Base-by-base conservation (phyloP, 2,329 filamentous ascomycete genomes). In the Xylariaceae sp. region DNA sequence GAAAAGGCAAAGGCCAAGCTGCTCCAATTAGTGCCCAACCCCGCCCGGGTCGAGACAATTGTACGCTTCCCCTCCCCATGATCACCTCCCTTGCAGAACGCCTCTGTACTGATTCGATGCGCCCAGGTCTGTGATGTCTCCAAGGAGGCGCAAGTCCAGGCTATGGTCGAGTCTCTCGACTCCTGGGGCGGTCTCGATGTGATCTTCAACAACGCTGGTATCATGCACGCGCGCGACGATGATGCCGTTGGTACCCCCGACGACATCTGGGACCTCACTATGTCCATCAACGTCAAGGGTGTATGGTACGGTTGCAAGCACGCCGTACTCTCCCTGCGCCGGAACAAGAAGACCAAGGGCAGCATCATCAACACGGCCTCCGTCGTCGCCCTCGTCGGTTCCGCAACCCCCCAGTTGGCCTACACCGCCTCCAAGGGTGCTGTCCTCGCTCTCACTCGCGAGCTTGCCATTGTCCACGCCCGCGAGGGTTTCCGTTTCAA, bases 251-350 rank as follows among this genome's bases (percentile, higher is more conserved):
- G 88, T 73, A 96, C 92, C 1, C 87, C 90, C 54, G 91, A 96
- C 78, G 86, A 85, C 69, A 92, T 97, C 78, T 97, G 92, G 92
- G 91, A 97, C 70, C 78, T 96, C 66, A 97, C 92, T 3, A 91
- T 96, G 63, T 87, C 85, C 73, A 95, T 96, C 80, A 97, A 97
- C 75, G 92, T 96, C 75, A 97, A 97, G 83, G 92, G 92, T 49
- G 92, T 97, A n/a, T 96, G 92, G 92, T 97, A 85, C 74, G 92
- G 92, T 62, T 88, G 86, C 82, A 97, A 96, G 82, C 90, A 96
- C 74, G 91, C 92, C 5, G 87, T 97, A 34, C 80, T 93, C 54
- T 84, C 89, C 50, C 81, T 97, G 69, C 88, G 92, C 65, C 86
- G 85, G 68, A 81, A 95, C 80, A 82, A 83, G 57, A 97, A 97